phyloP scores from a whole-genome alignment of 192 early-diverging fungal genomes.

The Chytriomyces confervae region DNA sequence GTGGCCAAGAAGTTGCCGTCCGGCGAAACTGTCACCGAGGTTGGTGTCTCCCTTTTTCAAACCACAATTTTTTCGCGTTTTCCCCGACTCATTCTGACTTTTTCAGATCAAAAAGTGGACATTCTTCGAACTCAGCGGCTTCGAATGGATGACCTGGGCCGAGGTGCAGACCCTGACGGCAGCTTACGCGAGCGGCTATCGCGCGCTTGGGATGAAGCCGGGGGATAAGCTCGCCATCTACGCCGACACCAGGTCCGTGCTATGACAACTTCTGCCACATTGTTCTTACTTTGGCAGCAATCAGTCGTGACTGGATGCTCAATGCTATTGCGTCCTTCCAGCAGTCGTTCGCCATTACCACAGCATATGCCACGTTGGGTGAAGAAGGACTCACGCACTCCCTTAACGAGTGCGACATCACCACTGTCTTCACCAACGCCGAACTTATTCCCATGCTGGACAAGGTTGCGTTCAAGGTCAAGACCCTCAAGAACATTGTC shows the following conservation, averaged over 20 bases:
- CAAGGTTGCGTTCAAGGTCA: conserved; percentile 62
- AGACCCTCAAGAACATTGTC: conserved; percentile 70
- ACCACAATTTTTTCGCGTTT: no score
- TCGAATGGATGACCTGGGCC: conserved; percentile 82
- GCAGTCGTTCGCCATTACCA: conserved; percentile 76
- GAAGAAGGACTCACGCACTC: conserved; percentile 83
- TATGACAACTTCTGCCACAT: not conserved
- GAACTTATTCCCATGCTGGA: conserved; percentile 69
- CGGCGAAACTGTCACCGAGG: conserved; percentile 65
- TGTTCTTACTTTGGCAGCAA: conserved; percentile 39
- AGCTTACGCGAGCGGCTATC: conserved; percentile 75
- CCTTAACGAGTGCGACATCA: conserved; percentile 79
- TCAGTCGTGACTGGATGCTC: conserved; percentile 65
- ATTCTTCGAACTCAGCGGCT: conserved; percentile 77
- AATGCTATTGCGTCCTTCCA: conserved; percentile 67
- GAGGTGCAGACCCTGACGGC: conserved; percentile 59
- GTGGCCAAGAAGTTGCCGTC: conserved; percentile 57
- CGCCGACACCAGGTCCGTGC: conserved; percentile 41
- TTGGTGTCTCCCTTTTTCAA: no score
- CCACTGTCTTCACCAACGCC: conserved; percentile 74
- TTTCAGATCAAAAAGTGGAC: conserved; percentile 73
- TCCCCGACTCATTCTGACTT: conserved; percentile 35
- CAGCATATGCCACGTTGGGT: conserved; percentile 78
- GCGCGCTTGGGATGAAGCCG: conserved; percentile 63
- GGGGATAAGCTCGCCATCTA: conserved; percentile 56